These are phyloP conservation scores for Leucocoprinus birnbaumii DNA, from an alignment of 768 basidiomycete genomes.

Conservation along the genomic window DNA sequence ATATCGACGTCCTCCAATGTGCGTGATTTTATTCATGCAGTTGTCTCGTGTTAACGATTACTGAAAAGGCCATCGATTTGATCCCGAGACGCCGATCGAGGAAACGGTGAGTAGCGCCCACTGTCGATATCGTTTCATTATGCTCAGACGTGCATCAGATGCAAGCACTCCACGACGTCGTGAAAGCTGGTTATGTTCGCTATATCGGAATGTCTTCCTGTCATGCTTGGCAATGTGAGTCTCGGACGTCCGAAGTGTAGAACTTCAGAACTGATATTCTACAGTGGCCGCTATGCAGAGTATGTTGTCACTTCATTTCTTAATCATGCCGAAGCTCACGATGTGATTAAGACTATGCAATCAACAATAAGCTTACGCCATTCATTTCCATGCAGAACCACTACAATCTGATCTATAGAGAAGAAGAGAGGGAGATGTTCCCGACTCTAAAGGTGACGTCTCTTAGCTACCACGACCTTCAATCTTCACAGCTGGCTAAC, in stretches of 20 bases:
- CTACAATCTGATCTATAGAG: slow-evolving; percentile 56
- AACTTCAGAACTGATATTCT: no score
- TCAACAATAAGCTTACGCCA: slow-evolving; percentile 50
- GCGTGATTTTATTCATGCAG: slow-evolving; percentile 11
- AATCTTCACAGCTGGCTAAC: no score
- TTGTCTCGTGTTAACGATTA: slow-evolving; percentile 27
- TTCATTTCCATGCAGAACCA: slow-evolving; percentile 73
- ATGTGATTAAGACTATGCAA: slow-evolving; percentile 47
- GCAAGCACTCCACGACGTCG: slow-evolving; percentile 67
- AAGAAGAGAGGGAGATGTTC: slow-evolving; percentile 63
- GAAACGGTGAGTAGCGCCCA: slow-evolving; percentile 38
- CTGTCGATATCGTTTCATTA: background rate
- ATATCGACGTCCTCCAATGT: slow-evolving; percentile 77
- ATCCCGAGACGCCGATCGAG: slow-evolving; percentile 53
- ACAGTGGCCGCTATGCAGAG: slow-evolving; percentile 54
- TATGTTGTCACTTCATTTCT: slow-evolving; percentile 18
- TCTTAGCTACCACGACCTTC: no score
- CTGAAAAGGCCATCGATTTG: slow-evolving; percentile 49
- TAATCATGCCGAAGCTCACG: background rate
- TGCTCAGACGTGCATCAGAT: slow-evolving; percentile 33
- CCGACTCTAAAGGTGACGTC: slow-evolving; percentile 55
- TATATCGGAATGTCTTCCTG: slow-evolving; percentile 61
- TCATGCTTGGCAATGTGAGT: slow-evolving; percentile 51
- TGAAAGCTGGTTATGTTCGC: slow-evolving; percentile 58
- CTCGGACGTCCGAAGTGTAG: background rate